Evolutionary conservation across 768 basidiomycete species (phyloP), one percentile per base, ranked within the genome.

Genomic region (Rhizopogon vinicolor): DNA sequence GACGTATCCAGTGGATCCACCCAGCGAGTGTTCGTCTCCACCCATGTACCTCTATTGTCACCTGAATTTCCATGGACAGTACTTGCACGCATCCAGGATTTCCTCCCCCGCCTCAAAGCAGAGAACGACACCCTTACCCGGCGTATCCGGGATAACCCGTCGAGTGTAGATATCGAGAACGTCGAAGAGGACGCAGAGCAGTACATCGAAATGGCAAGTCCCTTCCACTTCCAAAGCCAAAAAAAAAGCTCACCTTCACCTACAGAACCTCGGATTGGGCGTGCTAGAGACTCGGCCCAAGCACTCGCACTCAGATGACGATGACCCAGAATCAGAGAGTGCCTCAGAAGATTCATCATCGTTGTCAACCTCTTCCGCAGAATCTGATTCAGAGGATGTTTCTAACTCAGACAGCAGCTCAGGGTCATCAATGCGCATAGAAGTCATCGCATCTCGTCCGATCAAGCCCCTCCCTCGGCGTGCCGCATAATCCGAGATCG

Each of bases 131-230:
- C 77, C 1, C 75, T 89, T 16, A 62, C 74, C 3, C 72, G 75
- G 54, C 74, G 74, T n/a, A 72, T 71, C 9, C 67, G 76, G 40
- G 65, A 68, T 41, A 76, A 84, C 56, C 85, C 84, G 1, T 63
- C 66, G 16, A 85, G 82, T 60, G 72, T 89, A n/a, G 82, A 89
- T 62, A 87, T 91, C 41, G 89, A 91, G 66, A 75, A 85, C 54
- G 60, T 89, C 22, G 69, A 72, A 7, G 74, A 71, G 19, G 72
- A 71, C n/a, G 74, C 72, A 50, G 75, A 73, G 1, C 75, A 69
- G 55, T 81, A 86, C 63, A 84, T 89, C 60, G 80, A 88, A 66
- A 87, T 88, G 85, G 86, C 83, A 59, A 49, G 71, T 62, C 58
- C 54, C 16, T 43, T 44, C 18, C 19, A 52, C 1, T 16, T 25